These are phyloP conservation scores for Dipodascus albidus DNA, from an alignment of 805 yeast genomes.

Conservation along the genomic window DNA sequence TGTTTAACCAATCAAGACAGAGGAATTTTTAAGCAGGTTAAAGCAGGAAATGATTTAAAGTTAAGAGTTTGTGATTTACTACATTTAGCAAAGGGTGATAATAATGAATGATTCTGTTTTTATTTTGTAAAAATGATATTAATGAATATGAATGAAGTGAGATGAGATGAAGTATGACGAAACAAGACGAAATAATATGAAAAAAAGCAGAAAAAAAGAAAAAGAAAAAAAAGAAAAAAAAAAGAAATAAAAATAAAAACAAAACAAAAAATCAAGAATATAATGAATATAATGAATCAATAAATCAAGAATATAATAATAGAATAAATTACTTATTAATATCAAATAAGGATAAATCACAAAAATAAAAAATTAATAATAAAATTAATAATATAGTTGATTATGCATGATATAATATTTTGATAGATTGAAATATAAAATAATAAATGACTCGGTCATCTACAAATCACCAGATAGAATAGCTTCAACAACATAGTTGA, in stretches of 20 bases:
- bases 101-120: not conserved
- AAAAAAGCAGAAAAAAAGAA: not conserved
- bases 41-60: not conserved
- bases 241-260: not conserved
- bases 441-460: not conserved
- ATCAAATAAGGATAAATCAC: not conserved
- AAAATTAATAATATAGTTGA: not conserved
- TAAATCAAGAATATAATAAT: not conserved
- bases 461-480: slow-evolving; percentile 29
- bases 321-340: not conserved
- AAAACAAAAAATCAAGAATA: not conserved
- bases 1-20: not conserved
- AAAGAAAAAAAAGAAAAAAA: not conserved
- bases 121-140: not conserved
- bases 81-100: too few relatives aligned
- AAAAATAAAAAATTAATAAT: not conserved
- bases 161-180: not conserved
- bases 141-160: not conserved
- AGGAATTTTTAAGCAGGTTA: not conserved
- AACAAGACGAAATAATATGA: not conserved
- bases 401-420: not conserved
- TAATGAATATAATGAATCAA: not conserved
- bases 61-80: not conserved
- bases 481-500: slow-evolving; percentile 30
- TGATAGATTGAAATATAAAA: not conserved